Percentiles rank a stretch among this genome's conserved stretches.
Evolutionary conservation across 805 yeast species (phyloP).

Genomic region (Candida caryicola): DNA sequence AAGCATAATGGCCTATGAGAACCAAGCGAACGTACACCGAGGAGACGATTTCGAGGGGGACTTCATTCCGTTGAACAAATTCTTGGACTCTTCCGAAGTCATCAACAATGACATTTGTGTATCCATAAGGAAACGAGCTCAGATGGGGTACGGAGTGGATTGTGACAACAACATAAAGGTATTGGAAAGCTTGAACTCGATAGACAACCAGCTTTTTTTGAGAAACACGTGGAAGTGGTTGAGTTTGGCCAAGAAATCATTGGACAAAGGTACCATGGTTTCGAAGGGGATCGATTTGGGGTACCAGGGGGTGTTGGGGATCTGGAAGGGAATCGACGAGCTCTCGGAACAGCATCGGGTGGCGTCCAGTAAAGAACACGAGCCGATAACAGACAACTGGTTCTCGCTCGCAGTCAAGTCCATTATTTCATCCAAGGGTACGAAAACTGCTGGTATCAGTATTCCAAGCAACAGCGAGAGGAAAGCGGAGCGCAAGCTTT

Average conservation of each 20-base stretch:
- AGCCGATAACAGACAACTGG: conserved; percentile 33
- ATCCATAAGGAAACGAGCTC: conserved; percentile 69
- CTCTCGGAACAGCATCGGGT: conserved; percentile 44
- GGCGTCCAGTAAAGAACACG: conserved; percentile 27
- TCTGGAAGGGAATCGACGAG: conserved; percentile 76
- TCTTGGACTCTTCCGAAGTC: conserved; percentile 39
- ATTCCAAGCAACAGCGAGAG: conserved; percentile 46
- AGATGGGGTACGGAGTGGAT: conserved; percentile 67
- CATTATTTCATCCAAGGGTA: conserved; percentile 49
- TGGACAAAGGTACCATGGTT: conserved; percentile 63
- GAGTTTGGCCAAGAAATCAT: conserved; percentile 63
- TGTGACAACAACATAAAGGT: conserved; percentile 61
- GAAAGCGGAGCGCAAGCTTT: conserved; percentile 68
- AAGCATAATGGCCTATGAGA: conserved; percentile 9
- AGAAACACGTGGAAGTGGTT: conserved; percentile 93
- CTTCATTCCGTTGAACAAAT: conserved; percentile 27
- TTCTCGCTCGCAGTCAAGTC: conserved; percentile 50
- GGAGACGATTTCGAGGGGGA: conserved; percentile 22
- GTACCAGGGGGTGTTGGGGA: conserved; percentile 82
- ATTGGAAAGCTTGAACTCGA: conserved; percentile 48
- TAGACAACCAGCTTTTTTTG: conserved; percentile 51
- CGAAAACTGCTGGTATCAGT: conserved; percentile 44
- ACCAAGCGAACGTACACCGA: conserved; percentile 6
- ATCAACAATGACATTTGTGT: conserved; percentile 72
- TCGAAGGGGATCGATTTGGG: conserved; percentile 75